phyloP scores from a whole-genome alignment of 331 rosid genomes.

The Malus hybrid region DNA sequence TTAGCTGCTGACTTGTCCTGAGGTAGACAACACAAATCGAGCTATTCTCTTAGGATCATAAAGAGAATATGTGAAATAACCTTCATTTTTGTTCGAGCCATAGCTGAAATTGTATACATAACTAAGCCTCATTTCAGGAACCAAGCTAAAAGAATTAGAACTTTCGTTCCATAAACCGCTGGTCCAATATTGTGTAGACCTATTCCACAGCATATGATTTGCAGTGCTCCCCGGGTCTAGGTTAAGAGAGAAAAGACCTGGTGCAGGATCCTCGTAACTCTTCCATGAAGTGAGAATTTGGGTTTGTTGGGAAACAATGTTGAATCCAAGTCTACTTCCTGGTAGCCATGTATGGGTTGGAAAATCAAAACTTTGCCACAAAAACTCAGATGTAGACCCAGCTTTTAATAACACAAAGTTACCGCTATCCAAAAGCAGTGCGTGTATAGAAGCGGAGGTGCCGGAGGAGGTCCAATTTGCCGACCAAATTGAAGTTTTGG shows the following conservation, averaged over 20 bases:
- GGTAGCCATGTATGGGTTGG: constrained; percentile 33
- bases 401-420: no score
- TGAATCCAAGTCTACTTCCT: constrained; percentile 17
- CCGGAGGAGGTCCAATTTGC: no score
- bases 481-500: no score
- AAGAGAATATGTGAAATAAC: neutral
- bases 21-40: neutral
- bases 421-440: no score
- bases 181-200: neutral
- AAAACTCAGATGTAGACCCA: neutral
- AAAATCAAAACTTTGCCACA: constrained; percentile 41
- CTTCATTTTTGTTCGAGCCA: neutral
- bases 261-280: constrained; percentile 30
- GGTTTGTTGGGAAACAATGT: constrained; percentile 12
- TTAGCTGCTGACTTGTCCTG: neutral
- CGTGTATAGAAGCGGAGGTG: no score
- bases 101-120: neutral
- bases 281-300: constrained; percentile 32
- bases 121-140: neutral
- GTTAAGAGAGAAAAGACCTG: constrained; percentile 28
- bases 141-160: neutral
- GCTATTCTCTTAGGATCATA: neutral
- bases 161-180: neutral
- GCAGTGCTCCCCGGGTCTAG: neutral
- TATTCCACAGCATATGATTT: constrained; percentile 16